Percentiles rank a stretch among this genome's conserved stretches.
phyloP scores from a whole-genome alignment of 805 yeast genomes.

The Kazachstania martiniae region DNA sequence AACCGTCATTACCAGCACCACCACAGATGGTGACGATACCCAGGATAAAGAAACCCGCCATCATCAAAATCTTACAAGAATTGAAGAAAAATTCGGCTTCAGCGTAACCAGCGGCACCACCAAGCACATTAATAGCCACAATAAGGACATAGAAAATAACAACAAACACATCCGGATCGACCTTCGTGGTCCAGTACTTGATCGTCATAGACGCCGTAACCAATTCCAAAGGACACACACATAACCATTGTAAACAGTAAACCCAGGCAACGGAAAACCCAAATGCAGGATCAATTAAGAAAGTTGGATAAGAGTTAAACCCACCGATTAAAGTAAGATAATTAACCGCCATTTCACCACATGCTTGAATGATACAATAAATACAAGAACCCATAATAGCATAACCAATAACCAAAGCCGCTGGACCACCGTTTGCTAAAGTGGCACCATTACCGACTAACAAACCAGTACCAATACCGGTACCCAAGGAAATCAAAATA shows the following conservation, averaged over 20 bases:
- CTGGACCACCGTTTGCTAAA: slow-evolving; percentile 37
- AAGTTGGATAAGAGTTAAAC: slow-evolving; percentile 46
- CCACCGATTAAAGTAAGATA: slow-evolving; percentile 52
- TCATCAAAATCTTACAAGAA: slow-evolving; percentile 50
- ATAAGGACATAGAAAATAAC: slow-evolving; percentile 40
- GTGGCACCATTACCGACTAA: slow-evolving; percentile 47
- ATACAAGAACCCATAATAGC: slow-evolving; percentile 47
- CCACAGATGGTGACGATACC: slow-evolving; percentile 37
- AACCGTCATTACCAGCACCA: slow-evolving; percentile 33
- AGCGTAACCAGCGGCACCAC: slow-evolving; percentile 49
- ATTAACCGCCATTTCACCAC: slow-evolving; percentile 57
- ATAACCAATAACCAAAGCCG: slow-evolving; percentile 43
- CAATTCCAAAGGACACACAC: slow-evolving; percentile 51
- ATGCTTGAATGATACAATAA: slow-evolving; percentile 48
- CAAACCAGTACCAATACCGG: slow-evolving; percentile 74
- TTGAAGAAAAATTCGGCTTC: slow-evolving; percentile 60
- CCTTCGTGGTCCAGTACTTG: slow-evolving; percentile 43
- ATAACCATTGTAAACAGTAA: slow-evolving; percentile 53
- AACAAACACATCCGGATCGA: slow-evolving; percentile 50
- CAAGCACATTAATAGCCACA: slow-evolving; percentile 33
- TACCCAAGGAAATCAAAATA: slow-evolving; percentile 71
- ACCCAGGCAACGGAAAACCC: slow-evolving; percentile 55
- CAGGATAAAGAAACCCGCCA: slow-evolving; percentile 46
- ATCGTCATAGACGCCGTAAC: slow-evolving; percentile 57
- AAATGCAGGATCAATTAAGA: slow-evolving; percentile 44